Evolutionary conservation across 352 stramenopile species (phyloP).

Genomic region (Globisporangium spinosum): DNA sequence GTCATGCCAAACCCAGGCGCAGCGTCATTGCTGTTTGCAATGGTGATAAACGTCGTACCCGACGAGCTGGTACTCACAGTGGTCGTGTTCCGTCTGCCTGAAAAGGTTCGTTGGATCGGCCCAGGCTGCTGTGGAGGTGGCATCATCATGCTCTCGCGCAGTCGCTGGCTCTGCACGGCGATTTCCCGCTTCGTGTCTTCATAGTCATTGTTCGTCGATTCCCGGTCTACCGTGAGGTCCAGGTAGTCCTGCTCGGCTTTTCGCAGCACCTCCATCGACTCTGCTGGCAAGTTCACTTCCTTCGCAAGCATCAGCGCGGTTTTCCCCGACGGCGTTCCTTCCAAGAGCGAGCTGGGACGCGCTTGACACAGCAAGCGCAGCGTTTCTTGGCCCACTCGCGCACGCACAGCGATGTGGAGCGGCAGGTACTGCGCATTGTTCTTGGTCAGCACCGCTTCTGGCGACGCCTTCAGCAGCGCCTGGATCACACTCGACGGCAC

Average conservation of each 20-base stretch:
- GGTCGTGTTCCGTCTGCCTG: slow-evolving; percentile 14
- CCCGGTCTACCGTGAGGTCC: slow-evolving; percentile 51
- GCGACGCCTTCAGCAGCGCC: slow-evolving; percentile 67
- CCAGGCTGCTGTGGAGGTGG: slow-evolving; percentile 6
- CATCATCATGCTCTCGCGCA: slow-evolving; percentile 71
- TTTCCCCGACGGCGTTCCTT: slow-evolving; percentile 70
- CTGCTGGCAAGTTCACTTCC: slow-evolving; percentile 44
- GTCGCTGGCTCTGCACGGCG: slow-evolving; percentile 65
- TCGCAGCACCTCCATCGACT: slow-evolving; percentile 58
- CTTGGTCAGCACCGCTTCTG: slow-evolving; percentile 66
- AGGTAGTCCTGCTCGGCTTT: slow-evolving; percentile 69
- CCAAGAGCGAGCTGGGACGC: slow-evolving; percentile 60
- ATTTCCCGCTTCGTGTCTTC: slow-evolving; percentile 75
- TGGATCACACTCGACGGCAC: slow-evolving; percentile 54
- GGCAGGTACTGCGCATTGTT: slow-evolving; percentile 84
- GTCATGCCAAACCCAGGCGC: neutral
- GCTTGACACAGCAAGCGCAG: slow-evolving; percentile 60
- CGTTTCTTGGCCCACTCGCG: slow-evolving; percentile 42
- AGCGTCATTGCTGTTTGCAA: slow-evolving; percentile 1
- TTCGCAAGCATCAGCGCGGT: slow-evolving; percentile 61
- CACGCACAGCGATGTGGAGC: slow-evolving; percentile 79
- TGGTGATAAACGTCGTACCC: slow-evolving; percentile 19
- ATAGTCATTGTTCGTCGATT: slow-evolving; percentile 61
- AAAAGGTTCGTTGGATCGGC: slow-evolving; percentile 7
- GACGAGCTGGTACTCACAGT: slow-evolving; percentile 10